Base-by-base conservation (phyloP, 176 grass and related monocot species). In the Carex kokanica region DNA sequence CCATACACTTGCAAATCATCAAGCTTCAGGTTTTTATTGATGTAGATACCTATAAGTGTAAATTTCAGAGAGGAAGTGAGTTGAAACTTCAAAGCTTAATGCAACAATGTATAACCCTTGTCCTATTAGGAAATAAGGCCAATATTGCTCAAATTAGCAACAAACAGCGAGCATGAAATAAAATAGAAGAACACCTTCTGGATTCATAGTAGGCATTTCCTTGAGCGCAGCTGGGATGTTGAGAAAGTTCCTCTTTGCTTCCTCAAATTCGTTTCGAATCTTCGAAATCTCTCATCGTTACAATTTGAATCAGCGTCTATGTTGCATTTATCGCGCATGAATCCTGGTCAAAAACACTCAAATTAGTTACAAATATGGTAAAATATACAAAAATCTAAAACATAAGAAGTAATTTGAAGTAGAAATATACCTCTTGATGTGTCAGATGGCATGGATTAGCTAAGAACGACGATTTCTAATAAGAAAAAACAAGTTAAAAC, bases 151-250 rank as follows among this genome's bases (percentile, higher is more conserved):
- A 59, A 56, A 78, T 41, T 18, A 17, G 12, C 69, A n/a, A 74
- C 12, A 60, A 29, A 9, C 25, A 25, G 6, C 13, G 21, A 2
- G 14, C 6, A 32, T 0, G 3, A 65, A 11, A 55, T 15, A 27
- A 4, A 0, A 21, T 31, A n/a, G 0, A n/a, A n/a, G n/a, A 24
- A 0, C 6, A 95, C 96, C 96, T 89, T 92, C 85, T 1, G 93
- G 96, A 45, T 95, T 77, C 93, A 99, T 99, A 82, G 89, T 93
- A 75, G 89, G 89, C 93, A 95, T 95, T 83, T 86, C 96, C 82
- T 92, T 98, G 56, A 95, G 87, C 49, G 89, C 86, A 54, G 82
- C 80, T 2, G 95, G 89, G 60, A 98, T 93, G 79, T 92, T 94
- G 79, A 95, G 90, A 64, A 93, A 98, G 84, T 90, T 91, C 74